Percentiles rank a stretch among this genome's conserved stretches.
These are phyloP conservation scores for Canavalia gladiata DNA, from an alignment of 306 rosid species.

Conservation along the genomic window DNA sequence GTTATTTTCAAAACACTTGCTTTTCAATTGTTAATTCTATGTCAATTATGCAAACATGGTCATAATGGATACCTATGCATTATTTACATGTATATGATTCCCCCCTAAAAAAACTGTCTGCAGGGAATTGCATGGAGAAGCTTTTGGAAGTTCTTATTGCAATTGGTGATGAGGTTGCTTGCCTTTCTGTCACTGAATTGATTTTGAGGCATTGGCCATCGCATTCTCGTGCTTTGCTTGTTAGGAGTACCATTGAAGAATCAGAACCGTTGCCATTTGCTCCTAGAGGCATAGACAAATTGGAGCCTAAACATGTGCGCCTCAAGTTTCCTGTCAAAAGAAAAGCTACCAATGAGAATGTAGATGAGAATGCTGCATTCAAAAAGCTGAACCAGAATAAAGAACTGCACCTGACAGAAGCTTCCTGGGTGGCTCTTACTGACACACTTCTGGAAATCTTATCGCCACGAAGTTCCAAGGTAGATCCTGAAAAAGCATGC, in stretches of 20 bases:
- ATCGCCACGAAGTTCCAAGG: constrained; percentile 56
- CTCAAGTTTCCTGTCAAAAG: constrained; percentile 89
- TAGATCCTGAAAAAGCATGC: constrained; percentile 51
- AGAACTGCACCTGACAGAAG: constrained; percentile 74
- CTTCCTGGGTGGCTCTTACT: constrained; percentile 85
- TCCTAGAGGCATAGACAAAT: constrained; percentile 96
- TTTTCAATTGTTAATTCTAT: constrained; percentile 22
- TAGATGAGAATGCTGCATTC: constrained; percentile 63
- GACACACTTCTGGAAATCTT: constrained; percentile 79
- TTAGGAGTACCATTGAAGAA: constrained; percentile 83
- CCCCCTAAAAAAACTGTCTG: constrained; percentile 12
- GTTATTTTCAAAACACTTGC: constrained; percentile 21
- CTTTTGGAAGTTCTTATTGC: constrained; percentile 98
- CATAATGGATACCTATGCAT: background rate
- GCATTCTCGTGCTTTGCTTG: constrained; percentile 92
- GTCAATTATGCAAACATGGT: background rate
- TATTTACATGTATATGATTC: constrained; percentile 22
- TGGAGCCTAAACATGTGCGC: constrained; percentile 89
- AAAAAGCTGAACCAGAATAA: constrained; percentile 81
- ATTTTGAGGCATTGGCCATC: constrained; percentile 99
- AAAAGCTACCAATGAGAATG: constrained; percentile 66
- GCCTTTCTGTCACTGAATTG: constrained; percentile 91
- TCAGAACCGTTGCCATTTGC: constrained; percentile 83
- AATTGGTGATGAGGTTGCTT: constrained; percentile 96
- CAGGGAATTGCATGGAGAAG: constrained; percentile 99